Base-by-base conservation (phyloP, 2,329 filamentous ascomycete species). In the Arachnomyces sp. region DNA sequence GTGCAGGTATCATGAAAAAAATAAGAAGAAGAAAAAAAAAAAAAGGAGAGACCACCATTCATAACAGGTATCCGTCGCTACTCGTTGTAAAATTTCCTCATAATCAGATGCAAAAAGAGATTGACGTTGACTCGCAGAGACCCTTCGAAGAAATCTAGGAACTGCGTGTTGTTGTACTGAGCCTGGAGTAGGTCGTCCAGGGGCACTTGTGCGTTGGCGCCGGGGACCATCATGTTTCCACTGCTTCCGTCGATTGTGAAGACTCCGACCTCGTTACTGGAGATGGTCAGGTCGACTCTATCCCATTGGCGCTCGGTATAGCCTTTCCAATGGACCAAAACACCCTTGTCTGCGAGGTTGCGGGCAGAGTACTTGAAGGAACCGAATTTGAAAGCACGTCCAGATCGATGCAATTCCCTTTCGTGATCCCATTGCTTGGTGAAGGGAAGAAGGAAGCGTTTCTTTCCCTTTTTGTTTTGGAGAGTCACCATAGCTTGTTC, bases 371-470 rank as follows among this genome's bases (percentile, higher is more conserved):
- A 98, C 69, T 96, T 96, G 79, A 84, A 98, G 29, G 85, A 93
- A 47, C 93, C 92, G 59, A 98, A 98, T 61, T 94, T 94, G 63
- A 94, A 93, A 39, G 94, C 86, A 36, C 90, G 86, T 18, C 92
- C 92, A 6, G 84, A 83, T 43, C 87, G 83, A 58, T 95, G 87
- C 25, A 98, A 80, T 66, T 98, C 92, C 49, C 88, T 82, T 68
- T 96, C 88, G 65, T 98, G 92, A 64, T 95, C 94, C 77, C 94
- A 98, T 64, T 98, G 92, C 58, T 94, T 94, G 16, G 90, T 95
- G 62, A 98, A 98, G 11, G 92, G 92, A 61, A 98, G 76, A 41
- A 95, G 74, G 72, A 95, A 95, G 39, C 84, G 79, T 63, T 93
- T 94, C 69, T 93, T 93, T 46, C 82, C 89, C 66, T 95, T 95